Conservation (phyloP, 345 rosid species). For the Laguncularia racemosa region DNA sequence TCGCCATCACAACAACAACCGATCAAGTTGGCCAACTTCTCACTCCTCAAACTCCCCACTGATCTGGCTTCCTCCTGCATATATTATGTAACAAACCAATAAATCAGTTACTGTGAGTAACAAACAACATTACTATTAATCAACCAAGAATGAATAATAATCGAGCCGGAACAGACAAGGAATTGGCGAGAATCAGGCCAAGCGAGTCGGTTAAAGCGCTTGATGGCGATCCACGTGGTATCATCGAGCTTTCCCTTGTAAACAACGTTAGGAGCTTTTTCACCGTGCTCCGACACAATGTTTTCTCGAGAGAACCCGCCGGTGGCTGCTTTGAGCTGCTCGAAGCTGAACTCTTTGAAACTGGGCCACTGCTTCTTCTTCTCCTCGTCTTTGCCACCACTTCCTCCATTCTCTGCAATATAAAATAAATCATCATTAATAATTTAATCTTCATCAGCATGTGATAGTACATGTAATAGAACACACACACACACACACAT, state of each 20-base stretch:
- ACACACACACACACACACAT: too few relatives aligned
- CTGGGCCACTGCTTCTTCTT: constrained; percentile 34
- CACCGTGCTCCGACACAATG: constrained; percentile 93
- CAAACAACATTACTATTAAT: background rate
- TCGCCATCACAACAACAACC: constrained; percentile 89
- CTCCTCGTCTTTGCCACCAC: background rate
- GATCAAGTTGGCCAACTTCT: constrained; percentile 75
- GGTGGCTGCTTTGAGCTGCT: constrained; percentile 72
- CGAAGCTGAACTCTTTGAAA: constrained; percentile 61
- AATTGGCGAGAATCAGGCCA: constrained; percentile 93
- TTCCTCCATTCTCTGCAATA: constrained; percentile 27
- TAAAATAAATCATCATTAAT: constrained; percentile 7
- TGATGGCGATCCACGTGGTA: constrained; percentile 77
- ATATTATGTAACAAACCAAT: background rate
- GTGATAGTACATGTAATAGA: background rate
- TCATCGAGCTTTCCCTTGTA: constrained; percentile 85
- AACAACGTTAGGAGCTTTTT: constrained; percentile 94
- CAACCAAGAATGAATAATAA: background rate
- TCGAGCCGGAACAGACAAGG: constrained; percentile 33
- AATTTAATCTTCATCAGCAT: constrained; percentile 4
- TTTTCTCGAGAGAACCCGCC: constrained; percentile 86
- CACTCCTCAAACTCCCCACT: constrained; percentile 75
- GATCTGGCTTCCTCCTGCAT: constrained; percentile 84
- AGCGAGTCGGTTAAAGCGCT: constrained; percentile 75
- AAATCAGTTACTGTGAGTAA: background rate